Evolutionary conservation across 108 stramenopile species (phyloP).

Genomic region (Fistulifera pelliculosa): DNA sequence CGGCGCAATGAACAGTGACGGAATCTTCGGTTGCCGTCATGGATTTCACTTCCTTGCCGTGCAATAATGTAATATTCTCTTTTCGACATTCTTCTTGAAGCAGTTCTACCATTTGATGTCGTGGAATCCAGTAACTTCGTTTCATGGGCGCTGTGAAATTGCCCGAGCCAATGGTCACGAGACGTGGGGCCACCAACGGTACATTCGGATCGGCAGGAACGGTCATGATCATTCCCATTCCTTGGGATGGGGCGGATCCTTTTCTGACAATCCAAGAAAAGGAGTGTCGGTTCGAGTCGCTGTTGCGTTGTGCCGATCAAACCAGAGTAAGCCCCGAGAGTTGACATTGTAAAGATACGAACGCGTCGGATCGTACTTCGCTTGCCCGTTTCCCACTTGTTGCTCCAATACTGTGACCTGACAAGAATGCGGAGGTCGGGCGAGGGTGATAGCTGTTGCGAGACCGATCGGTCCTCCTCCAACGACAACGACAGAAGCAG

Average conservation of each 20-base stretch:
- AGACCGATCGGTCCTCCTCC: conserved; percentile 49
- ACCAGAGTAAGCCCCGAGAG: conserved; percentile 29
- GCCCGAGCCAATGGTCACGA: neutral
- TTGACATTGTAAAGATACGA: conserved; percentile 59
- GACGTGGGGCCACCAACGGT: neutral
- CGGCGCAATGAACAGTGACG: neutral
- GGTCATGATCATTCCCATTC: conserved; percentile 1
- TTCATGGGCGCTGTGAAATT: neutral
- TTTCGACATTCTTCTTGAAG: conserved; percentile 19
- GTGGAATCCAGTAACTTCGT: conserved; percentile 32
- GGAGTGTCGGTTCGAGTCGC: neutral
- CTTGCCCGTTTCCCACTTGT: neutral
- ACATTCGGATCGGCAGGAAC: conserved; percentile 30
- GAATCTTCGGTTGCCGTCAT: neutral
- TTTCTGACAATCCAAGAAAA: too few species aligned
- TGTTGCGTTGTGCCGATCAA: conserved; percentile 5
- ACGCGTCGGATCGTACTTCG: conserved; percentile 34
- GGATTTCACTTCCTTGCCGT: conserved; percentile 10
- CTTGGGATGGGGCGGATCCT: too few species aligned
- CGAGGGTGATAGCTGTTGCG: conserved; percentile 30
- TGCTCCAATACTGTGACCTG: conserved; percentile 39
- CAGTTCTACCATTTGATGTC: conserved; percentile 36
- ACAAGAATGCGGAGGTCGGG: conserved; percentile 28
- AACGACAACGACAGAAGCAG: conserved; percentile 15
- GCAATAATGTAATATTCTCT: conserved; percentile 13